A percentile compares a stretch with the other conserved stretches of the same genome.
Evolutionary conservation across 139 green algal genomes (phyloP).

Genomic region (Chlamydomonas incerta): DNA sequence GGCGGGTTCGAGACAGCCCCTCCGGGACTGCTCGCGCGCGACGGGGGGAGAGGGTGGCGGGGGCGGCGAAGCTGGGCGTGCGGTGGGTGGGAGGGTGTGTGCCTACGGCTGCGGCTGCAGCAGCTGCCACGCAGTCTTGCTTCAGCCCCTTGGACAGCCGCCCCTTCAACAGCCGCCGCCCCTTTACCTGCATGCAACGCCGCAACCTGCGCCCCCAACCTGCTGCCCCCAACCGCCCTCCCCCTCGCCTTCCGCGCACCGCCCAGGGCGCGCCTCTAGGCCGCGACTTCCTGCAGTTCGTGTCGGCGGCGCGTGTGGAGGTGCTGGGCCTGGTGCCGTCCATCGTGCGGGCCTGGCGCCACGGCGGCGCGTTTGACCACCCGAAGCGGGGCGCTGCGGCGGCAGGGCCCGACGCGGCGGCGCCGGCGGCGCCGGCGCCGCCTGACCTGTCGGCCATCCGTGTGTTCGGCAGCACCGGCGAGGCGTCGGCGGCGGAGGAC

Average conservation of each 20-base stretch:
- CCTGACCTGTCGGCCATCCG: constrained; percentile 62
- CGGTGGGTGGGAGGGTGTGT: background rate
- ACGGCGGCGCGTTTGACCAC: background rate
- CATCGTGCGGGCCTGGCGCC: constrained; percentile 84
- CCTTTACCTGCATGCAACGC: too few relatives aligned
- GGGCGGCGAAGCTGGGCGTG: too few relatives aligned
- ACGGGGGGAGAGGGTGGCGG: too few relatives aligned
- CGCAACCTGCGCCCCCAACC: background rate
- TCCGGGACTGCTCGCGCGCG: too few relatives aligned
- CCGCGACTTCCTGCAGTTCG: constrained; percentile 83
- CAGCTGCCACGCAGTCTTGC: too few relatives aligned
- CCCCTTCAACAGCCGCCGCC: too few relatives aligned
- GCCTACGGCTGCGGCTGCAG: too few relatives aligned
- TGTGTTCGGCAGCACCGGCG: constrained; percentile 80
- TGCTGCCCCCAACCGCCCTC: too few relatives aligned
- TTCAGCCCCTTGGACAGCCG: too few relatives aligned
- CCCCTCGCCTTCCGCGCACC: background rate
- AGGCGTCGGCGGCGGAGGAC: constrained; percentile 80
- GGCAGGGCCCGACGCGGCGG: background rate
- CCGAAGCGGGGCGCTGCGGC: background rate
- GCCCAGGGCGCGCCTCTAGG: constrained; percentile 75
- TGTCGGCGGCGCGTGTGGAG: constrained; percentile 76
- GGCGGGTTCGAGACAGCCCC: too few relatives aligned
- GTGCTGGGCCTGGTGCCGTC: constrained; percentile 91
- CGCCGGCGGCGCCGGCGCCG: background rate